These are phyloP conservation scores for Phytophthora pistaciae DNA, from an alignment of 352 stramenopile genomes.

Conservation along the genomic window DNA sequence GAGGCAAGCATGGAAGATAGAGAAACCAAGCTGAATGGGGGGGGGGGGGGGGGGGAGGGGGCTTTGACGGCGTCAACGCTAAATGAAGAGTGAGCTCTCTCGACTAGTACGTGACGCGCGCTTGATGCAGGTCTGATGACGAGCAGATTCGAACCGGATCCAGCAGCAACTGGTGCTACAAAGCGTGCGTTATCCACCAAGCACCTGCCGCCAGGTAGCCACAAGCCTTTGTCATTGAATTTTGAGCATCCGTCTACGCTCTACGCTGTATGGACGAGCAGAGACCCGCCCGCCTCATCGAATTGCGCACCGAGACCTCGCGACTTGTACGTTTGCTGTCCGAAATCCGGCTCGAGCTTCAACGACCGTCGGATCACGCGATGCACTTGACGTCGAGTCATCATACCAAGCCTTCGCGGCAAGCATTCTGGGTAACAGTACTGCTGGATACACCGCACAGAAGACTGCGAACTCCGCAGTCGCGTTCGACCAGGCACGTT, in stretches of 20 bases:
- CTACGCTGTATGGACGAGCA: background rate
- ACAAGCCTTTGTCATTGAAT: background rate
- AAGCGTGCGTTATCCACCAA: slow-evolving; percentile 4
- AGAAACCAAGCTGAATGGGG: background rate
- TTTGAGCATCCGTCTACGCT: background rate
- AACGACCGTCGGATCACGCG: slow-evolving; percentile 5
- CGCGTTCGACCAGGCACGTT: background rate
- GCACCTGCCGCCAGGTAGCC: background rate
- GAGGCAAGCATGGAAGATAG: background rate
- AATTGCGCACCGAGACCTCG: background rate
- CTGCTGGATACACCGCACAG: slow-evolving; percentile 3
- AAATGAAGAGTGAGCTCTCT: slow-evolving; percentile 18
- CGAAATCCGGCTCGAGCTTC: slow-evolving; percentile 8
- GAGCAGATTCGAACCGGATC: slow-evolving; percentile 3
- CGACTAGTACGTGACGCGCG: background rate
- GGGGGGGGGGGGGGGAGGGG: no score
- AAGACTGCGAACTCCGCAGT: background rate
- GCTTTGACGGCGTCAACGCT: background rate
- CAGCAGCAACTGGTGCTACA: background rate
- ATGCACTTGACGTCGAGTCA: slow-evolving; percentile 4
- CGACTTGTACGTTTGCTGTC: slow-evolving; percentile 11
- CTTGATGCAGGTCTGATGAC: background rate
- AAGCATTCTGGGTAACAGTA: slow-evolving; percentile 14
- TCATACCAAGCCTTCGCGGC: background rate
- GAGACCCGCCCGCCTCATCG: slow-evolving; percentile 12